Percentiles rank a stretch among this genome's conserved stretches.
Evolutionary conservation across 2,329 filamentous ascomycete species (phyloP).

Genomic region (Alternaria burnsii): DNA sequence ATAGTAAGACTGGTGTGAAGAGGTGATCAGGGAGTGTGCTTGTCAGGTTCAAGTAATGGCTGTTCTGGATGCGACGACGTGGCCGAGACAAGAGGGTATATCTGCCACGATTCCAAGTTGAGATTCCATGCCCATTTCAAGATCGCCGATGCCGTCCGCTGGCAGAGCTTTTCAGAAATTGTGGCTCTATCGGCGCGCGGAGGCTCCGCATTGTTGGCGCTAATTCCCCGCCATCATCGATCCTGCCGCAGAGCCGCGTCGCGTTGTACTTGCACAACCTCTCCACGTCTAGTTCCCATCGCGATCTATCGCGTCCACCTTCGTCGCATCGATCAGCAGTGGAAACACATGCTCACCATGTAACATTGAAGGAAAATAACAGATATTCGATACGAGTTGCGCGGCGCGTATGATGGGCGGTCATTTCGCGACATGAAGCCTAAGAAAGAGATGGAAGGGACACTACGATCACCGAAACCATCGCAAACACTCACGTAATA

Average conservation of each 20-base stretch:
- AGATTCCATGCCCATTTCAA: constrained; percentile 1
- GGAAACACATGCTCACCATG: neutral
- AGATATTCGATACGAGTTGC: neutral
- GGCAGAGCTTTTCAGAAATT: constrained; percentile 17
- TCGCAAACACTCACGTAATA: neutral
- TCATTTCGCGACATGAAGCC: neutral
- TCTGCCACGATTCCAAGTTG: neutral
- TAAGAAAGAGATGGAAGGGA: neutral
- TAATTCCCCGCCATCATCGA: constrained; percentile 16
- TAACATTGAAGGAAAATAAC: neutral
- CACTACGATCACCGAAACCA: neutral
- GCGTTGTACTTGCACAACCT: neutral
- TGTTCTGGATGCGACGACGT: neutral
- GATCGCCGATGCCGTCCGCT: constrained; percentile 15
- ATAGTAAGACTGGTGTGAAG: neutral
- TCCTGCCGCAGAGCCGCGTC: constrained; percentile 8
- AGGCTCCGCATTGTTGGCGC: constrained; percentile 19
- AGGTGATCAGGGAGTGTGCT: neutral
- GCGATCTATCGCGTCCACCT: neutral
- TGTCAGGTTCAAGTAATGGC: neutral
- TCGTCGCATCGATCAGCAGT: neutral
- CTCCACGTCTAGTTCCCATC: neutral
- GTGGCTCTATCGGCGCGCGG: constrained; percentile 16
- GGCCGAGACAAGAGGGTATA: neutral
- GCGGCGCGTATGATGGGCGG: neutral